A percentile compares a stretch with the other conserved stretches of the same genome.
Conservation (phyloP, 805 yeast genomes). For the Saturnispora zaruensis region DNA sequence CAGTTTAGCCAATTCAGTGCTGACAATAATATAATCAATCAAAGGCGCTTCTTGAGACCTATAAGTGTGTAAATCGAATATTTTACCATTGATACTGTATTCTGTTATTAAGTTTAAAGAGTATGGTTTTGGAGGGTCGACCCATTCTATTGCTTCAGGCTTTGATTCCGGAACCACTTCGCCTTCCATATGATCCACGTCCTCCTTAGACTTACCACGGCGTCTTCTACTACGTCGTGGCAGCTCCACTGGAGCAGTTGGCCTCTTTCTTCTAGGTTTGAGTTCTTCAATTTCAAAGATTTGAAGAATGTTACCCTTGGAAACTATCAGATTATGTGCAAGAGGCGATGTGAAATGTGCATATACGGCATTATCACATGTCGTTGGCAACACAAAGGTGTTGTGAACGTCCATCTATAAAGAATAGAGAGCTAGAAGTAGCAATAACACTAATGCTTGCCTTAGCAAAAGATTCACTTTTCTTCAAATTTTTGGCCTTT, state of each 20-base stretch:
- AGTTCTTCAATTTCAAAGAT: conserved; percentile 38
- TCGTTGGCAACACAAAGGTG: conserved; percentile 68
- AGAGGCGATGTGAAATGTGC: conserved; percentile 34
- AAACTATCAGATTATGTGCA: conserved; percentile 52
- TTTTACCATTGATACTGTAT: conserved; percentile 60
- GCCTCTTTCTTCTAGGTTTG: conserved; percentile 5
- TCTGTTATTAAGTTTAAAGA: conserved; percentile 47
- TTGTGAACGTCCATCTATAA: conserved; percentile 65
- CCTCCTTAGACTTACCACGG: background rate
- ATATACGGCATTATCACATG: conserved; percentile 52
- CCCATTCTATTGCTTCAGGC: conserved; percentile 18
- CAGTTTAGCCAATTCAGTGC: conserved; percentile 69
- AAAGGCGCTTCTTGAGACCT: conserved; percentile 37
- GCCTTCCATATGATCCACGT: conserved; percentile 13
- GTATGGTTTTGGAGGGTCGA: conserved; percentile 12
- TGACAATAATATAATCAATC: conserved; percentile 53
- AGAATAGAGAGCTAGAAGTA: background rate
- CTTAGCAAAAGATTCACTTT: background rate
- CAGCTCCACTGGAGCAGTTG: conserved; percentile 1
- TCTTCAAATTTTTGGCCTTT: background rate
- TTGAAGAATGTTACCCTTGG: conserved; percentile 63
- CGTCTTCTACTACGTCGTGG: conserved; percentile 2
- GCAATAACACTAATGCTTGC: background rate
- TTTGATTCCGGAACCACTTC: conserved; percentile 9
- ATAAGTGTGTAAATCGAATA: conserved; percentile 48